Evolutionary conservation across 1,139 yeast species (phyloP).

Genomic region (Yamadazyma taylorii): DNA sequence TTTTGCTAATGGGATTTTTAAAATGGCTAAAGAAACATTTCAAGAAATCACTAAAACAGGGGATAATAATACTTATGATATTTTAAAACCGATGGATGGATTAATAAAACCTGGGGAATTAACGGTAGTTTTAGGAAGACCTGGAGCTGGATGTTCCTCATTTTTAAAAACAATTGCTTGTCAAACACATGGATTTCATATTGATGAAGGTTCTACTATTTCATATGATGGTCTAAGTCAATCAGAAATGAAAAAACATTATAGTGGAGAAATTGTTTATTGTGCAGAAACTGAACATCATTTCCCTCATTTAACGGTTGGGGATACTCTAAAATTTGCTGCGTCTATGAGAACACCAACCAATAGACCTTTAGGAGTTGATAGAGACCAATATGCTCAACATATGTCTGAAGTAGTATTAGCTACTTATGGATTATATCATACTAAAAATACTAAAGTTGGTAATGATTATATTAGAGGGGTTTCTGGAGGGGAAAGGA

Average conservation of each 20-base stretch:
- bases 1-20: conserved; percentile 49
- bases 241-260: conserved; percentile 25
- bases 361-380: conserved; percentile 41
- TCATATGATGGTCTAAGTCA: conserved; percentile 32
- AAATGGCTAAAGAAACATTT: conserved; percentile 18
- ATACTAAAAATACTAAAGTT: conserved; percentile 36
- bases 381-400: conserved; percentile 41
- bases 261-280: conserved; percentile 47
- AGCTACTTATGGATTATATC: conserved; percentile 43
- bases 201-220: conserved; percentile 48
- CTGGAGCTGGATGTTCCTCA: conserved; percentile 85
- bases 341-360: conserved; percentile 43
- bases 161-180: conserved; percentile 67
- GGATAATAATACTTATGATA: conserved; percentile 26
- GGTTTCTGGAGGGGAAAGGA: conserved; percentile 49
- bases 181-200: conserved; percentile 68
- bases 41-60: conserved; percentile 35
- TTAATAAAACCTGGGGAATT: conserved; percentile 60
- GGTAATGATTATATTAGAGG: conserved; percentile 43
- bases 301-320: conserved; percentile 53
- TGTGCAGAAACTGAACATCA: conserved; percentile 55
- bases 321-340: conserved; percentile 49
- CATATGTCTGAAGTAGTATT: conserved; percentile 44
- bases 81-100: conserved; percentile 35
- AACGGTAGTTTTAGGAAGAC: conserved; percentile 75